Evolutionary conservation across 163 green algal genomes (phyloP).

Genomic region (Trebouxia gelatinosa): DNA sequence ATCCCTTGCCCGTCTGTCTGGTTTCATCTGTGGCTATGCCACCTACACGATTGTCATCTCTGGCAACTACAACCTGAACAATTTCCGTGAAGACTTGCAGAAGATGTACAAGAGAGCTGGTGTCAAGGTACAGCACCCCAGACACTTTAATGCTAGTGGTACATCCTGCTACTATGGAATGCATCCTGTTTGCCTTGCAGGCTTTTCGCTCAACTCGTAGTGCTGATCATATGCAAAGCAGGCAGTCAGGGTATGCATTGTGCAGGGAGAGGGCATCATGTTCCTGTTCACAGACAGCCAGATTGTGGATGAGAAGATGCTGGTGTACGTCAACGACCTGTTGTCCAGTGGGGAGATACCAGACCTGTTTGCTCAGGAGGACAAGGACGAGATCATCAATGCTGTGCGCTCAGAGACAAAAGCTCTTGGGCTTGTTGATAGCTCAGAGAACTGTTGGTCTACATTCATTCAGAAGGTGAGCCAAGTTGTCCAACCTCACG

Average conservation of each 20-base stretch:
- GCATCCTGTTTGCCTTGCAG: too few species aligned
- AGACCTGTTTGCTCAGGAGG: conserved; percentile 81
- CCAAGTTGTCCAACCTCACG: too few species aligned
- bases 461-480: conserved; percentile 89
- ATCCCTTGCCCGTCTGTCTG: conserved; percentile 62
- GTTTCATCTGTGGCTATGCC: conserved; percentile 29
- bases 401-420: conserved; percentile 86
- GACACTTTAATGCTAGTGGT: conserved; percentile 78
- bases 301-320: conserved; percentile 86
- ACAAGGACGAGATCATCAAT: conserved; percentile 86
- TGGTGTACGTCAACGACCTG: conserved; percentile 93
- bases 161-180: too few species aligned
- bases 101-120: conserved; percentile 82
- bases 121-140: conserved; percentile 76
- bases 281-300: conserved; percentile 92
- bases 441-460: conserved; percentile 82
- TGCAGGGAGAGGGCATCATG: conserved; percentile 70
- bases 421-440: conserved; percentile 80
- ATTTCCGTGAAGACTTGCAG: conserved; percentile 84
- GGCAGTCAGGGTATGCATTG: neutral
- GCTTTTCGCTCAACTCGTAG: too few species aligned
- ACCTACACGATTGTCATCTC: conserved; percentile 31
- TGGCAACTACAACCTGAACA: conserved; percentile 80
- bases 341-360: conserved; percentile 80
- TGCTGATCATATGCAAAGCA: neutral